phyloP scores from a whole-genome alignment of 305 asterid genomes.

The Withania somnifera region DNA sequence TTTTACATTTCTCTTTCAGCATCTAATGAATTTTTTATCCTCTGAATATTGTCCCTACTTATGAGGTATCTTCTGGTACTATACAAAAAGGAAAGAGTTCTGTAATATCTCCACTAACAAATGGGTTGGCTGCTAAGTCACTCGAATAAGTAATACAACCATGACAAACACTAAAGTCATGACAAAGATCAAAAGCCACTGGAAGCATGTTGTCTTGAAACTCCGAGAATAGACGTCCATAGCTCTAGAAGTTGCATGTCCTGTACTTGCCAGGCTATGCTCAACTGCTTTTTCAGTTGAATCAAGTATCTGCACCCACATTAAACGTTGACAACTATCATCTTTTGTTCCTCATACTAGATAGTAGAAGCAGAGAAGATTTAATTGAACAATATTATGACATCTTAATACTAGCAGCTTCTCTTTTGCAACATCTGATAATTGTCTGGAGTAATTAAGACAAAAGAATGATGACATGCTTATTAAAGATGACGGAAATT shows the following conservation, averaged over 20 bases:
- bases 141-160: conserved; percentile 84
- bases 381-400: too few relatives aligned
- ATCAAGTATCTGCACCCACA: conserved; percentile 56
- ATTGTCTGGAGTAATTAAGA: too few relatives aligned
- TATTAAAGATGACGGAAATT: too few relatives aligned
- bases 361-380: too few relatives aligned
- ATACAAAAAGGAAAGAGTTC: not conserved
- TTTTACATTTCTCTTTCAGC: not conserved
- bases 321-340: not conserved
- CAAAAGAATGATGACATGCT: too few relatives aligned
- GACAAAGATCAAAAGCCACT: conserved; percentile 62
- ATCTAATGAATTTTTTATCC: not conserved
- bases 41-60: not conserved
- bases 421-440: too few relatives aligned
- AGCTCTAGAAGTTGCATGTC: conserved; percentile 61
- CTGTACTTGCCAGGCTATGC: conserved; percentile 81
- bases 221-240: conserved; percentile 57
- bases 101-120: not conserved
- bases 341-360: too few relatives aligned
- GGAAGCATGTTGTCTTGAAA: conserved; percentile 64
- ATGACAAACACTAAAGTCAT: conserved; percentile 66
- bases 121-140: conserved; percentile 28
- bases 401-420: too few relatives aligned
- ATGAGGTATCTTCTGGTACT: not conserved
- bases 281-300: conserved; percentile 89